Base-by-base conservation (phyloP, 2,329 filamentous ascomycete genomes). In the Malbranchea cinnamomea region DNA sequence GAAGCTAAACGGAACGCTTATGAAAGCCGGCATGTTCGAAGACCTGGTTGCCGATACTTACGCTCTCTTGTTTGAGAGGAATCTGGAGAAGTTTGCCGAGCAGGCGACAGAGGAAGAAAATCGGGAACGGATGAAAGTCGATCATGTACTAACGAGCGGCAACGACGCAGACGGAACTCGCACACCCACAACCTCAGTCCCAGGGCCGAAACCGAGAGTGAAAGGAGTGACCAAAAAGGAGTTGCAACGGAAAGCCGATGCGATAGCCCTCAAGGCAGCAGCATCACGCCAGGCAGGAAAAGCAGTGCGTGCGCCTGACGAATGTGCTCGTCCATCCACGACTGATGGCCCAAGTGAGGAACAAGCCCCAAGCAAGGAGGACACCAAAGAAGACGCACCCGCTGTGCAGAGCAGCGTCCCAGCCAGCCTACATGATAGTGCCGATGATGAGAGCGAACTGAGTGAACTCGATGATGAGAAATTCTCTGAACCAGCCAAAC, bases 11-110 rank as follows among this genome's bases (percentile, higher is more conserved):
- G 76, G 77, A 23, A 78, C 77, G 26, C 65, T 93, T 5, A 89
- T 91, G 69, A 94, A 93, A 53, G 70, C 78, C 1, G 70, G 74
- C 0, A 66, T 76, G 6, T 87, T 95, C 25, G 89, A 98, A 45
- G 89, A 98, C 46, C 67, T 95, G n/a, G 79, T 94, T 40, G 79
- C 77, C 13, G 89, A 98, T 53, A 75, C 80, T 28, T 98, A 93
- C 52, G 78, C 81, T 1, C 67, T 73, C 8, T 33, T 58, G 6
- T 59, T 57, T 34, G 47, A 58, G 23, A 39, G 50, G 26, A 56
- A 54, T 25, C 43, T 52, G 37, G 51, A 49, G 27, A 51, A 51
- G 23, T 49, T 56, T 12, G 39, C 56, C 15, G 49, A 58, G 31
- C 52, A 55, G 36, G 48, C 44, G 28, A 53, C 51, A 14, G 58